phyloP scores from a whole-genome alignment of 768 basidiomycete genomes.

The Lentinula guzmanii region DNA sequence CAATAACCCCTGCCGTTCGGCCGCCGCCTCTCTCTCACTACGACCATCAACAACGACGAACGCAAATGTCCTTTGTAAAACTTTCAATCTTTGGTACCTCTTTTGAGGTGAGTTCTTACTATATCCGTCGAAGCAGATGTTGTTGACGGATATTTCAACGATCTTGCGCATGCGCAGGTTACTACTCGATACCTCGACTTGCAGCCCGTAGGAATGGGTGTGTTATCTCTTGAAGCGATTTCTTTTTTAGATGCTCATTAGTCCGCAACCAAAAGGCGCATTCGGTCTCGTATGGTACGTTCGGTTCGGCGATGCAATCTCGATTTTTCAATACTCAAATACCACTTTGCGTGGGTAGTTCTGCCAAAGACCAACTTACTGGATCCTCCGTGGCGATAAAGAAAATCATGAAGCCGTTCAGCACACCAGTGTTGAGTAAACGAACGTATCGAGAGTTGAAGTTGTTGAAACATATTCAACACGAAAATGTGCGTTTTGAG shows the following conservation, averaged over 20 bases:
- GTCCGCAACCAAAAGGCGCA: constrained; percentile 50
- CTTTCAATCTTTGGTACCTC: constrained; percentile 98
- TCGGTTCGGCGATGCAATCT: background rate
- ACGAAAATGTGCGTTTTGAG: constrained; percentile 76
- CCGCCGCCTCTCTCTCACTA: constrained; percentile 6
- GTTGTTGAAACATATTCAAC: constrained; percentile 95
- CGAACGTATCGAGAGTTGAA: constrained; percentile 98
- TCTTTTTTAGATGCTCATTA: background rate
- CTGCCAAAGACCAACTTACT: constrained; percentile 92
- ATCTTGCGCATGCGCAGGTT: constrained; percentile 46
- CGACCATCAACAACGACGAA: constrained; percentile 8
- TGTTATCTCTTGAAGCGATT: constrained; percentile 21
- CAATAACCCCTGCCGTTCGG: constrained; percentile 1
- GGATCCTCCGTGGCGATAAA: constrained; percentile 95
- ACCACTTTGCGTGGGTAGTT: constrained; percentile 38
- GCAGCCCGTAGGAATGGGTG: constrained; percentile 98
- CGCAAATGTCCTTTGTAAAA: constrained; percentile 87
- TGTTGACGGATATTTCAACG: constrained; percentile 5
- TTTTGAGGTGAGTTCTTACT: constrained; percentile 63
- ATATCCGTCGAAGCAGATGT: background rate
- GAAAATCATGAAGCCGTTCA: constrained; percentile 99
- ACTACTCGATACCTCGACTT: constrained; percentile 99
- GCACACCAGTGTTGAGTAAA: constrained; percentile 96
- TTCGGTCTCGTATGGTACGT: constrained; percentile 96
- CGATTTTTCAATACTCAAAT: background rate